These are phyloP conservation scores for Plectranthus barbatus DNA, from an alignment of 257 asterid species.

Conservation along the genomic window DNA sequence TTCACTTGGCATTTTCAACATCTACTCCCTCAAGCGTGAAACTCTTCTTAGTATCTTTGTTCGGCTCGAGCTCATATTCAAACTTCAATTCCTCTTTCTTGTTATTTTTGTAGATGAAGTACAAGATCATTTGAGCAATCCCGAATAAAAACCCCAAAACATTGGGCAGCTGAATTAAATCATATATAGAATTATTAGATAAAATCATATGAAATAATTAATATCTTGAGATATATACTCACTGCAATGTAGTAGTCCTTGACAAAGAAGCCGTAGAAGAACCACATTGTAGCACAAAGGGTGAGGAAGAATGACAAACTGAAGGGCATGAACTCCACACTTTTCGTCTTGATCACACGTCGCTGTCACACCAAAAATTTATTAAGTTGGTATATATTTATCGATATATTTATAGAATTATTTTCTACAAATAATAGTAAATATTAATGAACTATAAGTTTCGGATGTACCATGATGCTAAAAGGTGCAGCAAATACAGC, in stretches of 20 bases:
- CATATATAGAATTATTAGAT: neutral
- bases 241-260: constrained; percentile 64
- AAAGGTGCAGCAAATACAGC: constrained; percentile 74
- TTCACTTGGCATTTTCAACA: constrained; percentile 1
- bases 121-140: constrained; percentile 48
- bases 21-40: constrained; percentile 1
- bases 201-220: no score
- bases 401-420: no score
- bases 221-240: constrained; percentile 13
- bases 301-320: constrained; percentile 54
- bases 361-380: constrained; percentile 21
- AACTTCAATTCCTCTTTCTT: constrained; percentile 8
- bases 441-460: neutral
- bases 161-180: constrained; percentile 50
- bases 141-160: constrained; percentile 59
- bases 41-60: constrained; percentile 17
- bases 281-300: constrained; percentile 58
- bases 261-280: constrained; percentile 57
- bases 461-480: constrained; percentile 49
- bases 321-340: constrained; percentile 72
- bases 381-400: neutral
- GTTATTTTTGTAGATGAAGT: constrained; percentile 46
- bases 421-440: neutral
- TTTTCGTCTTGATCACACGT: constrained; percentile 50
- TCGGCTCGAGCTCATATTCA: constrained; percentile 20